Percentiles rank a stretch among this genome's conserved stretches.
Conservation (phyloP, 208 protist genomes). For the Wallacemonas sp. region DNA sequence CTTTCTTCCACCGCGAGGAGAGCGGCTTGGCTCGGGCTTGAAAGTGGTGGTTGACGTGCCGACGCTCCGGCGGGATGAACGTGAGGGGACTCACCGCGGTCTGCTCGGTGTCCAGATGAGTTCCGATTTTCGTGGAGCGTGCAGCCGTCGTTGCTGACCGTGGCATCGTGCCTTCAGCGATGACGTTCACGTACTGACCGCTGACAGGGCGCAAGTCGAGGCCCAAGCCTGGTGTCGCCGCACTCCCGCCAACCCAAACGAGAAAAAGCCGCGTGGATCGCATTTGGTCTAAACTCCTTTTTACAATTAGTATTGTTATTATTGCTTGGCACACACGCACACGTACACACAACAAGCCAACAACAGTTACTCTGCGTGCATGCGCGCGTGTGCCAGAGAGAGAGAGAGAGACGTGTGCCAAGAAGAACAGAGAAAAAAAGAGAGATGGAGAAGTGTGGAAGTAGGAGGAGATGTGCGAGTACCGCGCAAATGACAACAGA, state of each 20-base stretch:
- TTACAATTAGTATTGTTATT: neutral
- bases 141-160: slow-evolving; percentile 13
- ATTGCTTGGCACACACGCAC: neutral
- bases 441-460: neutral
- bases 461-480: too few relatives aligned
- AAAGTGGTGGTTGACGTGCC: slow-evolving; percentile 9
- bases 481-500: too few relatives aligned
- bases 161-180: slow-evolving; percentile 46
- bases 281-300: neutral
- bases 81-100: slow-evolving; percentile 11
- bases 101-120: slow-evolving; percentile 21
- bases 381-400: neutral
- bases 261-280: slow-evolving; percentile 15
- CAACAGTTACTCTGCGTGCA: slow-evolving; percentile 6
- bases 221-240: slow-evolving; percentile 47
- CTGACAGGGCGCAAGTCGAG: slow-evolving; percentile 47
- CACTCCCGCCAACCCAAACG: slow-evolving; percentile 76
- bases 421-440: neutral
- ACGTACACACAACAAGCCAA: slow-evolving; percentile 6
- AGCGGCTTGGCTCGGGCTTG: slow-evolving; percentile 21
- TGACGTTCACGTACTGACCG: slow-evolving; percentile 78
- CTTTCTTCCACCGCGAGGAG: slow-evolving; percentile 52
- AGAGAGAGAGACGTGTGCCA: neutral
- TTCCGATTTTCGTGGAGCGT: slow-evolving; percentile 14
- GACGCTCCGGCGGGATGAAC: slow-evolving; percentile 9